phyloP scores from a whole-genome alignment of 2,329 filamentous ascomycete genomes.

The Claviceps quebecensis region DNA sequence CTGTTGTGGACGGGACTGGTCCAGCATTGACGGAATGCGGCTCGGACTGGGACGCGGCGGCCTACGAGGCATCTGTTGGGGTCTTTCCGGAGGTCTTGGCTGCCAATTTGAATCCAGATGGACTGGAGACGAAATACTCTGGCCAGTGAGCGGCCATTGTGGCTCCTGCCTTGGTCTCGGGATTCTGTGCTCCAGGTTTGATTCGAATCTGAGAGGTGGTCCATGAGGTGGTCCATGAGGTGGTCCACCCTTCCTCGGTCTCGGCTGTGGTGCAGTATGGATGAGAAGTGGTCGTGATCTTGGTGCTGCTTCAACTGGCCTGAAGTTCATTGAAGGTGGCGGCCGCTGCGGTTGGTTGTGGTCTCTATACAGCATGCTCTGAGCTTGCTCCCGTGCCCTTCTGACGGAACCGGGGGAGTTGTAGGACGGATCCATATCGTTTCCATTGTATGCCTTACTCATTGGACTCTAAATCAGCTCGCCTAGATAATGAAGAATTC shows the following conservation, averaged over 20 bases:
- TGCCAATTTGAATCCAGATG: constrained; percentile 27
- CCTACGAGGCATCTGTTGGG: constrained; percentile 37
- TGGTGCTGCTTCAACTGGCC: not conserved
- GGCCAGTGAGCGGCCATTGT: constrained; percentile 38
- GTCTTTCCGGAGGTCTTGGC: constrained; percentile 34
- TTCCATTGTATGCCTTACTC: constrained; percentile 42
- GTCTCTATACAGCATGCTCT: constrained; percentile 22
- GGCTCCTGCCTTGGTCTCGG: constrained; percentile 37
- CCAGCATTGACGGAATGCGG: constrained; percentile 43
- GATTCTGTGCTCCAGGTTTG: constrained; percentile 20
- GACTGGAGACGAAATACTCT: constrained; percentile 20
- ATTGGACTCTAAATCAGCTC: constrained; percentile 24
- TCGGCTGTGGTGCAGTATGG: constrained; percentile 7
- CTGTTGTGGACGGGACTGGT: constrained; percentile 41
- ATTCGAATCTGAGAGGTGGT: constrained; percentile 13
- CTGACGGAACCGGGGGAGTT: constrained; percentile 34
- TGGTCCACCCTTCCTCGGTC: constrained; percentile 9
- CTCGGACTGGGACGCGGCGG: constrained; percentile 47
- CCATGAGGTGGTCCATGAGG: constrained; percentile 6
- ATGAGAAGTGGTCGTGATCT: not conserved
- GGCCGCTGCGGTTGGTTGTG: constrained; percentile 9
- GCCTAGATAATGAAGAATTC: not conserved
- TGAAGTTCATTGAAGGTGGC: constrained; percentile 10
- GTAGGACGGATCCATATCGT: constrained; percentile 33
- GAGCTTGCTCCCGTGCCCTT: constrained; percentile 39